These are phyloP conservation scores for Climacium dendroides DNA, from an alignment of 225 moss, liverwort and hornwort species.

Conservation along the genomic window DNA sequence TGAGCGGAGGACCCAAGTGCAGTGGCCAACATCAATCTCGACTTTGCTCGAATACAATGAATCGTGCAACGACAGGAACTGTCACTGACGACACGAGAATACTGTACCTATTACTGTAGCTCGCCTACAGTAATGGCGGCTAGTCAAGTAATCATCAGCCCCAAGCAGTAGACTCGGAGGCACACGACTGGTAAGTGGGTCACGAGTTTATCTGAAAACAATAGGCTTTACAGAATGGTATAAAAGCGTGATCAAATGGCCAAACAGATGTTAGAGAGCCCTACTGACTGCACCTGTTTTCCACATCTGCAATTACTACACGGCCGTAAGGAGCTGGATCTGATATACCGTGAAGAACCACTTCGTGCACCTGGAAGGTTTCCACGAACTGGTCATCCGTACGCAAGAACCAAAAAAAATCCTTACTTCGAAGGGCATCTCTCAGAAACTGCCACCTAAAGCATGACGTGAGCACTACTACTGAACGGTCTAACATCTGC, in stretches of 20 bases:
- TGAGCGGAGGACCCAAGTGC: not conserved
- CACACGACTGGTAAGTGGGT: not conserved
- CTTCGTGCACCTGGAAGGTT: not conserved
- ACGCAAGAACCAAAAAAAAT: conserved; percentile 4
- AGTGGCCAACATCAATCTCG: not conserved
- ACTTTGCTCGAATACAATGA: not conserved
- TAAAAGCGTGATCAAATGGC: conserved; percentile 7
- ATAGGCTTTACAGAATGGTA: conserved; percentile 25
- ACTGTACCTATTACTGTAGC: not conserved
- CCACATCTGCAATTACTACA: conserved; percentile 3
- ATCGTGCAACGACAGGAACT: not conserved
- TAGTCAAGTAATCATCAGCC: not conserved
- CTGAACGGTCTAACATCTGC: not conserved
- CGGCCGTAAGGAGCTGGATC: conserved; percentile 9
- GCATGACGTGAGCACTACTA: not conserved
- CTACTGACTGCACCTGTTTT: conserved; percentile 20
- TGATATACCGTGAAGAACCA: conserved; percentile 2
- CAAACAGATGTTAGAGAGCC: conserved; percentile 4
- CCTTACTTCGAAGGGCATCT: not conserved
- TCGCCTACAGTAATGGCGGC: not conserved
- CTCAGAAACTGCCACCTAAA: conserved; percentile 9
- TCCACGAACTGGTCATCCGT: not conserved
- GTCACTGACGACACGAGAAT: not conserved
- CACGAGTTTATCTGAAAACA: not conserved
- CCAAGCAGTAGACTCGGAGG: not conserved